Conservation (phyloP, 495 filamentous ascomycete species). For the Usnea hakonensis region DNA sequence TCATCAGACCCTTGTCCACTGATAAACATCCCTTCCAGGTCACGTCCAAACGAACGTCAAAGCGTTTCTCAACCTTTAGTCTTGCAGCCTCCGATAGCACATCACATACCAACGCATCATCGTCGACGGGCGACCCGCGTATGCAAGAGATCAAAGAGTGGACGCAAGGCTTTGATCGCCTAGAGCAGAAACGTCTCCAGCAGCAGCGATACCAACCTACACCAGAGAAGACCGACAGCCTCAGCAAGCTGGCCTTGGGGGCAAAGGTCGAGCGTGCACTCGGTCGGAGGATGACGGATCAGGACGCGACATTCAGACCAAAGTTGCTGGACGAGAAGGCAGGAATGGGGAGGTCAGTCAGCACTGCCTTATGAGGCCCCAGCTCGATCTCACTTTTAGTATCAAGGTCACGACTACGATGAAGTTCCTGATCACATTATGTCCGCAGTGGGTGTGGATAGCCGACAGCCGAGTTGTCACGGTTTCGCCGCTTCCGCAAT, state of each 20-base stretch:
- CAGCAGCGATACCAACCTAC: conserved; percentile 79
- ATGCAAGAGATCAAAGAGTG: conserved; percentile 70
- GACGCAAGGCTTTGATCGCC: conserved; percentile 73
- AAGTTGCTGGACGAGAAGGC: conserved; percentile 43
- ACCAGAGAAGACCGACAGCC: conserved; percentile 72
- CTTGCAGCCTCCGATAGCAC: conserved; percentile 56
- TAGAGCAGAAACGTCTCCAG: conserved; percentile 81
- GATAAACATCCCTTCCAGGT: conserved; percentile 25
- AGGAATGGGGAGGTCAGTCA: conserved; percentile 27
- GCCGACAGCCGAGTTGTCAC: not conserved
- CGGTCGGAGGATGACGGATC: conserved; percentile 76
- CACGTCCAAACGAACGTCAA: conserved; percentile 56
- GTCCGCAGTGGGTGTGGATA: not conserved
- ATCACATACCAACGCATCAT: conserved; percentile 47
- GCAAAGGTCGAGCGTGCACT: conserved; percentile 93
- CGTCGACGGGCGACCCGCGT: conserved; percentile 51
- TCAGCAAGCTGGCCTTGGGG: conserved; percentile 84
- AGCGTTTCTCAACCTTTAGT: conserved; percentile 75
- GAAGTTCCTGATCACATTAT: not conserved
- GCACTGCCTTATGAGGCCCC: conserved; percentile 21
- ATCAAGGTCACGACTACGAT: conserved; percentile 15
- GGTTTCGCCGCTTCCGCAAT: not conserved
- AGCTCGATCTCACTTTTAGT: conserved; percentile 11
- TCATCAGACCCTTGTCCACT: not conserved
- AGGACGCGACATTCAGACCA: conserved; percentile 79